phyloP scores from a whole-genome alignment of 1,284 basidiomycete genomes.

The Cutaneotrichosporon mucoides region DNA sequence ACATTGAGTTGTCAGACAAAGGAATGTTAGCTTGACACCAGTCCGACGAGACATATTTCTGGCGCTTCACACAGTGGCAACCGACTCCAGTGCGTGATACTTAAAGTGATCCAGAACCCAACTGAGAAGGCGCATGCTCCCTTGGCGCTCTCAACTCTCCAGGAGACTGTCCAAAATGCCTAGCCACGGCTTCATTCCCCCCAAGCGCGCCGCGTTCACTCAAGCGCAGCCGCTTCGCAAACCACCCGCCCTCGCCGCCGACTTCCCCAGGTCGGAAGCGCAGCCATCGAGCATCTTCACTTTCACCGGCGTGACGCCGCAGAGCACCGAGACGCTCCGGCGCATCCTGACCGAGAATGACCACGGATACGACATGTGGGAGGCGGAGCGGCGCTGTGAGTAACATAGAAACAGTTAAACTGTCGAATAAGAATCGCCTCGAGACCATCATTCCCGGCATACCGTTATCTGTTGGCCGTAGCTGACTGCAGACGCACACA shows the following conservation, averaged over 20 bases:
- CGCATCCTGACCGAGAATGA: constrained; percentile 58
- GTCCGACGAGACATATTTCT: no score
- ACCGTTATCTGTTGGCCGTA: not conserved
- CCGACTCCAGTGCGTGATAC: no score
- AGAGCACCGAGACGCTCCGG: constrained; percentile 54
- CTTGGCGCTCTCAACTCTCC: no score
- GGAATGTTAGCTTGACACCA: no score
- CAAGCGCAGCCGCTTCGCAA: not conserved
- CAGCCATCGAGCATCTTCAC: constrained; percentile 26
- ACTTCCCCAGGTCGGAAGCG: constrained; percentile 36
- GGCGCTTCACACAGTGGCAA: no score
- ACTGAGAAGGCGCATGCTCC: no score
- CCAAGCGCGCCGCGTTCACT: not conserved
- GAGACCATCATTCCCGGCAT: no score
- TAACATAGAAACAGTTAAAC: not conserved
- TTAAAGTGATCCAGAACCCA: no score
- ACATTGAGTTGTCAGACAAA: no score
- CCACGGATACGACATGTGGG: constrained; percentile 58
- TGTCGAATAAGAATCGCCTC: no score
- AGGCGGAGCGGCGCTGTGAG: constrained; percentile 36
- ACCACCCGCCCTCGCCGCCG: constrained; percentile 9
- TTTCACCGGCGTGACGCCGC: constrained; percentile 55
- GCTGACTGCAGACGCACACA: constrained; percentile 51
- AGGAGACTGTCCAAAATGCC: no score
- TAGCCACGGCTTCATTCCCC: not conserved